These are phyloP conservation scores for Tardiomyces depauwii DNA, from an alignment of 1,139 yeast genomes.

Conservation along the genomic window DNA sequence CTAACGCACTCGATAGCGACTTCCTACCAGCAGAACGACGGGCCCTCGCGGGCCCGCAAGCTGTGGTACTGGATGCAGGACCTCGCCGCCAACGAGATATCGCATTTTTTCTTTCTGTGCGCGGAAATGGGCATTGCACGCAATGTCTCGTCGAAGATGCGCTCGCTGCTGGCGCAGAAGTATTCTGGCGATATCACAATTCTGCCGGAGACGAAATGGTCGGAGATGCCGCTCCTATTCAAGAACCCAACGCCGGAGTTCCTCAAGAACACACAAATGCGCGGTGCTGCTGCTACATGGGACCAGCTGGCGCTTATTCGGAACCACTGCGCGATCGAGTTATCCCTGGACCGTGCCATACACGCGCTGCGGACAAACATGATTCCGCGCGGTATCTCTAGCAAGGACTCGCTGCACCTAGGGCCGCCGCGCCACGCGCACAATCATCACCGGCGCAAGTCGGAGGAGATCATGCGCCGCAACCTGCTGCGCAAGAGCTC, in stretches of 20 bases:
- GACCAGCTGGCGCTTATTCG: slow-evolving; percentile 74
- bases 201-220: slow-evolving; percentile 55
- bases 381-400: slow-evolving; percentile 25
- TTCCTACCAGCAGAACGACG: background rate
- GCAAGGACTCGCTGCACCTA: background rate
- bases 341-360: slow-evolving; percentile 74
- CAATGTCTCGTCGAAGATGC: slow-evolving; percentile 58
- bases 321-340: slow-evolving; percentile 84
- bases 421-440: background rate
- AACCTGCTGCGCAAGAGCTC: background rate
- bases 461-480: background rate
- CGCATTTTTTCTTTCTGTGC: slow-evolving; percentile 63
- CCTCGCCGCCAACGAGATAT: slow-evolving; percentile 36
- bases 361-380: slow-evolving; percentile 54
- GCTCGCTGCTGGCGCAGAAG: slow-evolving; percentile 70
- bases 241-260: slow-evolving; percentile 74
- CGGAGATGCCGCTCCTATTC: slow-evolving; percentile 53
- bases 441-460: background rate
- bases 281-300: slow-evolving; percentile 93
- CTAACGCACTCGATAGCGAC: slow-evolving; percentile 3
- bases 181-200: slow-evolving; percentile 93
- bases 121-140: slow-evolving; percentile 68
- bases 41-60: slow-evolving; percentile 25
- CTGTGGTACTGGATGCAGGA: slow-evolving; percentile 48
- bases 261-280: slow-evolving; percentile 52